Conservation (phyloP, 2,329 filamentous ascomycete genomes). For the Aspergillus novoparasiticus region DNA sequence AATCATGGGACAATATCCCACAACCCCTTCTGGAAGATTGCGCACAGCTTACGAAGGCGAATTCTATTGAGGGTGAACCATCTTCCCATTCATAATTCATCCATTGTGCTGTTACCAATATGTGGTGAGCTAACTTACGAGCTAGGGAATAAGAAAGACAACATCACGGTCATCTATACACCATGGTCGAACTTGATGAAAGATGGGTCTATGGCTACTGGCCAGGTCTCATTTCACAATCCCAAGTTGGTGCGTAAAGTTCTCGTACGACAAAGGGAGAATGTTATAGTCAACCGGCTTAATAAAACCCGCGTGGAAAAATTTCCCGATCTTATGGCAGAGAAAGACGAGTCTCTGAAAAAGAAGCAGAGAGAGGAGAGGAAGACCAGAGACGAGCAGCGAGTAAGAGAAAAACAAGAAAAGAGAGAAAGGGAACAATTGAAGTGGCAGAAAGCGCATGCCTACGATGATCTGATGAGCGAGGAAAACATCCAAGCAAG, state of each 20-base stretch:
- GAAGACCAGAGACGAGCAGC: conserved; percentile 43
- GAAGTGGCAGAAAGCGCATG: conserved; percentile 96
- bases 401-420: conserved; percentile 45
- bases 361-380: conserved; percentile 71
- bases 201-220: conserved; percentile 90
- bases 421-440: conserved; percentile 79
- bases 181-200: conserved; percentile 97
- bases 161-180: conserved; percentile 94
- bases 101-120: not conserved
- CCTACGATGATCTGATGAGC: conserved; percentile 88
- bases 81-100: not conserved
- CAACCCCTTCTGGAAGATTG: conserved; percentile 77
- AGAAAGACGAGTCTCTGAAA: conserved; percentile 75
- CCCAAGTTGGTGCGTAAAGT: conserved; percentile 78
- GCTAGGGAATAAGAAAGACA: conserved; percentile 95
- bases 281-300: conserved; percentile 91
- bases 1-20: conserved; percentile 82
- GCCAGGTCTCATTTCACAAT: conserved; percentile 94
- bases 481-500: conserved; percentile 76
- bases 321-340: conserved; percentile 78
- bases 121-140: conserved; percentile 17
- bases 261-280: conserved; percentile 78
- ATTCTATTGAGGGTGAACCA: conserved; percentile 84
- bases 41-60: conserved; percentile 97
- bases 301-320: conserved; percentile 95